phyloP scores from a whole-genome alignment of 768 basidiomycete species.

The Pholiota molesta region DNA sequence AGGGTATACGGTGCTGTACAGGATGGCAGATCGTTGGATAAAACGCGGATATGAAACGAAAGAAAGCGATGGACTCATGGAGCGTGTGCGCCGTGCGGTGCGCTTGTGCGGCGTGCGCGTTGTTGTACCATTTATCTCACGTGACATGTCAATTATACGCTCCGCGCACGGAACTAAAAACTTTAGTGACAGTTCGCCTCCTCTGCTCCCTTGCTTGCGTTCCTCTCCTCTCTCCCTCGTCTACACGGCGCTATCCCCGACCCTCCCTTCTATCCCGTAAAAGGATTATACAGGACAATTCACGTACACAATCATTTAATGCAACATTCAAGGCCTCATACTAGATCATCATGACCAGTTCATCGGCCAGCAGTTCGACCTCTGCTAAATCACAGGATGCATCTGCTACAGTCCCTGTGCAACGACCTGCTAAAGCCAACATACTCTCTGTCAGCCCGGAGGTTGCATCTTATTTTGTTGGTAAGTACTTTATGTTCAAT shows the following conservation, averaged over 20 bases:
- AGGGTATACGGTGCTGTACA: no score
- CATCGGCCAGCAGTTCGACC: slow-evolving; percentile 17
- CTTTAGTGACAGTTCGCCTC: slow-evolving; percentile 23
- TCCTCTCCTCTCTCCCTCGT: background rate
- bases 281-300: slow-evolving; percentile 10
- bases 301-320: slow-evolving; percentile 19
- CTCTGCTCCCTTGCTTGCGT: slow-evolving; percentile 3
- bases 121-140: background rate
- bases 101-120: no score
- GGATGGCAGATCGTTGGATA: no score
- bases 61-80: no score
- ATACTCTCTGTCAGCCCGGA: slow-evolving; percentile 25
- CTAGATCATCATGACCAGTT: slow-evolving; percentile 21
- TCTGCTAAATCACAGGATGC: slow-evolving; percentile 12
- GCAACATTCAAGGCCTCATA: slow-evolving; percentile 14
- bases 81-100: no score
- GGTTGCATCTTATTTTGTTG: slow-evolving; percentile 30
- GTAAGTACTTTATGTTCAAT: slow-evolving; percentile 16
- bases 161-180: slow-evolving; percentile 20
- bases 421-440: slow-evolving; percentile 8
- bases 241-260: background rate
- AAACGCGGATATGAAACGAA: no score
- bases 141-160: slow-evolving; percentile 7
- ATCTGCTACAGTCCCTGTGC: background rate
- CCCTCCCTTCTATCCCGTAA: background rate